Conservation (phyloP, 768 basidiomycete species). For the Fistulinella prunicolor region DNA sequence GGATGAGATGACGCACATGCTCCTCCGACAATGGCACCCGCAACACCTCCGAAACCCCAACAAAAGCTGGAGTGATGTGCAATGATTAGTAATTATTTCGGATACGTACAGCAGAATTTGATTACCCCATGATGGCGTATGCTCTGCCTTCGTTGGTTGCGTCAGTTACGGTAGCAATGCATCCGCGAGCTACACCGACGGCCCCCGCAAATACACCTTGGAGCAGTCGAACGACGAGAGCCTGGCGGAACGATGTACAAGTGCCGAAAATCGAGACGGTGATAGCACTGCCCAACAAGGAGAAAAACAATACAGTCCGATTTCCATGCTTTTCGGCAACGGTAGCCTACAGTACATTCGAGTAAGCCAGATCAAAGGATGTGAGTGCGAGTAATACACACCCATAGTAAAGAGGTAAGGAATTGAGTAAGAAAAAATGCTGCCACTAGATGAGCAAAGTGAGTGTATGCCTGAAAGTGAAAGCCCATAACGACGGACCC, state of each 20-base stretch:
- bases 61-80: slow-evolving; percentile 57
- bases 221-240: slow-evolving; percentile 79
- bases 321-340: slow-evolving; percentile 89
- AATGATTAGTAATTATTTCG: background rate
- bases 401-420: slow-evolving; percentile 92
- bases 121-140: slow-evolving; percentile 85
- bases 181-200: slow-evolving; percentile 91
- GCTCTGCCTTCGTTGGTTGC: slow-evolving; percentile 90
- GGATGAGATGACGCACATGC: slow-evolving; percentile 51
- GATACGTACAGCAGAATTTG: slow-evolving; percentile 1
- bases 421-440: slow-evolving; percentile 95
- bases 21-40: slow-evolving; percentile 84
- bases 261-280: slow-evolving; percentile 81
- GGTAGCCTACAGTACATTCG: slow-evolving; percentile 58
- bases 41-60: slow-evolving; percentile 96
- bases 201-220: slow-evolving; percentile 94
- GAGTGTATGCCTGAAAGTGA: slow-evolving; percentile 10
- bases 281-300: slow-evolving; percentile 80
- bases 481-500: slow-evolving; percentile 42
- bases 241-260: slow-evolving; percentile 69
- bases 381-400: slow-evolving; percentile 27
- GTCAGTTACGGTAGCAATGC: slow-evolving; percentile 85
- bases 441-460: slow-evolving; percentile 47
- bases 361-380: background rate
- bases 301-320: slow-evolving; percentile 78